Evolutionary conservation across 2,329 filamentous ascomycete genomes (phyloP), one percentile per base, ranked within the genome.

Genomic region (Thermochaetoides dissita): DNA sequence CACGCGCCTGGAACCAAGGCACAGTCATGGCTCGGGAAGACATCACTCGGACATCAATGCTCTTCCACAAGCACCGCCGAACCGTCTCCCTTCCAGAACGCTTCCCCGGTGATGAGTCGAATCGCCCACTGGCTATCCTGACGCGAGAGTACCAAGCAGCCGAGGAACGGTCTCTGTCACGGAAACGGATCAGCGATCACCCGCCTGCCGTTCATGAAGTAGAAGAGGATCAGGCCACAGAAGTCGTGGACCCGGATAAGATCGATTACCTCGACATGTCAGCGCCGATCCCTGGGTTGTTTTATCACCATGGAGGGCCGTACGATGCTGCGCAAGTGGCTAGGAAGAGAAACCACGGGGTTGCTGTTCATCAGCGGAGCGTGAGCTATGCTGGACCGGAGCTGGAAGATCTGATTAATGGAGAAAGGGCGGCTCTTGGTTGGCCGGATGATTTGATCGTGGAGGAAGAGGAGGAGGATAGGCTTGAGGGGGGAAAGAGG

Each of bases 261-360:
- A 91, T 96, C 54, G 89, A 95, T 58, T 66, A 68, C 6, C 74
- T 96, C 1, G 89, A 94, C 57, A 69, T 66, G 41, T 65, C 71
- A 3, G 52, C 48, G 6, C 50, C 50, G 3, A 60, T 72, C n/a
- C 60, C 70, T 34, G 72, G 74, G 39, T 71, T 70, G 11, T 63
- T 71, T 2, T 94, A 94, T 60, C 89, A 95, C 59, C 89, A 96
- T 54, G 84, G 81, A 49, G 88, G 89, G 0, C 89, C 89, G 0
- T 96, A 84, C 53, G 89, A 96, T 57, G 85, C 88, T 8, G 81
- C 84, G 2, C 69, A 85, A 40, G 67, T 81, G 1, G 75, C 82
- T 9, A 74, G 84, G 38, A 95, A 95, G 62, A 68, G 64, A 4
- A 68, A 76, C 53, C 69, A 66, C 8, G 50, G 46, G 6, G 50